Conservation (phyloP, 495 filamentous ascomycete genomes). For the Baudoinia panamericana region DNA sequence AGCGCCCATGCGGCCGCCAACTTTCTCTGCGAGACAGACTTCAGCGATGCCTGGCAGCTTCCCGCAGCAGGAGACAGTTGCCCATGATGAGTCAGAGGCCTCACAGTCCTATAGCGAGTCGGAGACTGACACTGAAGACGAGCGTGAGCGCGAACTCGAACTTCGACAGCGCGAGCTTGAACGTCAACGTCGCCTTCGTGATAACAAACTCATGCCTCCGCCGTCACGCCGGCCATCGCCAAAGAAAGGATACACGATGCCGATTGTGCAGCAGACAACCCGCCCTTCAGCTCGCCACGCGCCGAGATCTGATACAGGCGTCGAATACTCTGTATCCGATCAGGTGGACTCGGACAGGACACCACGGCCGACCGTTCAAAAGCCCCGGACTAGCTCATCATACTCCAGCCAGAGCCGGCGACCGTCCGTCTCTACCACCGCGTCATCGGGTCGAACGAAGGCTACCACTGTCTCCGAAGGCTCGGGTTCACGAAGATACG, state of each 20-base stretch:
- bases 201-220: constrained; percentile 9
- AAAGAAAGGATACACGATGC: neutral
- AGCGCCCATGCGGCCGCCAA: neutral
- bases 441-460: constrained; percentile 13
- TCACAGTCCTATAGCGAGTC: constrained; percentile 10
- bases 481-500: constrained; percentile 8
- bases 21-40: constrained; percentile 6
- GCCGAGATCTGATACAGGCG: constrained; percentile 3
- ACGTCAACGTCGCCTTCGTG: neutral
- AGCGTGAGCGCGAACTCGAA: constrained; percentile 1
- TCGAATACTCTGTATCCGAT: constrained; percentile 11
- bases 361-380: neutral
- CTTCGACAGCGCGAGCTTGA: neutral
- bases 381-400: constrained; percentile 6
- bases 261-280: too few species aligned
- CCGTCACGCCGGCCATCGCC: constrained; percentile 10
- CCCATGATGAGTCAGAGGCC: constrained; percentile 3
- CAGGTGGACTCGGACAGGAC: constrained; percentile 16
- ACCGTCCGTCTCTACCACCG: constrained; percentile 14
- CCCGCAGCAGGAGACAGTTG: constrained; percentile 2
- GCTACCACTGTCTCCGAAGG: constrained; percentile 12
- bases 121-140: constrained; percentile 2
- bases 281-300: neutral
- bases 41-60: constrained; percentile 13
- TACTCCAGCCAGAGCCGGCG: constrained; percentile 11